phyloP scores from a whole-genome alignment of 805 yeast species.

The Pichia pseudocactophila region DNA sequence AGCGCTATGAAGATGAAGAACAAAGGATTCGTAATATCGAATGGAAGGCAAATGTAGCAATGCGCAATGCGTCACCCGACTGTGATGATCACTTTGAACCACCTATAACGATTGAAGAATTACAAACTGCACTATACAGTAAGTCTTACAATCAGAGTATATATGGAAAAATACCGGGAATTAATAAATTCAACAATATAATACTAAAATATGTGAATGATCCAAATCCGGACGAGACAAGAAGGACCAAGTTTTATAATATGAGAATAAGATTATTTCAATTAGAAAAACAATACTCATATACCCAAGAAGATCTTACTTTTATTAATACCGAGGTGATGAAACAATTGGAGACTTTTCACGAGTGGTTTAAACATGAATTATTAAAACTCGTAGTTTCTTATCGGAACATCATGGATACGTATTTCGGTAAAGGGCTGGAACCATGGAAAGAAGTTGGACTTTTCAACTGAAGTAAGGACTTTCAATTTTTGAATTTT shows the following conservation, averaged over 20 bases:
- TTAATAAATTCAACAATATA: slow-evolving; percentile 27
- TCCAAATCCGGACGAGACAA: slow-evolving; percentile 27
- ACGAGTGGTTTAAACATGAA: slow-evolving; percentile 26
- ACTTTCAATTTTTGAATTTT: too few relatives aligned
- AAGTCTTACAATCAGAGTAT: slow-evolving; percentile 20
- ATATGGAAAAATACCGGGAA: slow-evolving; percentile 29
- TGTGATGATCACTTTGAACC: slow-evolving; percentile 13
- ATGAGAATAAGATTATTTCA: slow-evolving; percentile 25
- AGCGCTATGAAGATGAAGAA: slow-evolving; percentile 24
- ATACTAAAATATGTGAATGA: slow-evolving; percentile 28
- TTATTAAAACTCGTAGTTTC: slow-evolving; percentile 14
- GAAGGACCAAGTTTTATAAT: slow-evolving; percentile 24
- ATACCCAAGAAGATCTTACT: slow-evolving; percentile 20
- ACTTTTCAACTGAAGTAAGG: background rate
- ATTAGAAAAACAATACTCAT: slow-evolving; percentile 24
- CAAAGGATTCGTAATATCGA: slow-evolving; percentile 26
- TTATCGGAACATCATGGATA: slow-evolving; percentile 10
- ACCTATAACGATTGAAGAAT: slow-evolving; percentile 27
- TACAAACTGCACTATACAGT: slow-evolving; percentile 24
- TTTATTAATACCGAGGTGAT: slow-evolving; percentile 19
- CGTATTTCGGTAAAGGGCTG: slow-evolving; percentile 3
- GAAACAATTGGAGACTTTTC: slow-evolving; percentile 22
- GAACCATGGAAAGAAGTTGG: slow-evolving; percentile 8
- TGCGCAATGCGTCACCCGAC: slow-evolving; percentile 12
- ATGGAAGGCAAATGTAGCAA: slow-evolving; percentile 20